Evolutionary conservation across 192 early-diverging fungal species (phyloP), one percentile per base, ranked within the genome.

Genomic region (Paraglomus occultum): DNA sequence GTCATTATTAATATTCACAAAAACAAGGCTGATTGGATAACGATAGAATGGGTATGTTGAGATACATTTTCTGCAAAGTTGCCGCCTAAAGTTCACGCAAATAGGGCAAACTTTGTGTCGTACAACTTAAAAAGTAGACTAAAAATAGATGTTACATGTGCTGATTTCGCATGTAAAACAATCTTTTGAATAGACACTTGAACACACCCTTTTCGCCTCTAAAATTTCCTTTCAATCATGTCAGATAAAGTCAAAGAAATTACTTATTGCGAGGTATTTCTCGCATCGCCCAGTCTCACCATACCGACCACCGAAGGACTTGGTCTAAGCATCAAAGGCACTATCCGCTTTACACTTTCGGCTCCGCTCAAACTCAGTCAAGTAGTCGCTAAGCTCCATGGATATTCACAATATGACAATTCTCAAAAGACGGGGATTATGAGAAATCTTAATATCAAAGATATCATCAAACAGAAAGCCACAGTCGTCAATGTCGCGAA

Each of bases 381-480:
- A 49, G 52, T 58, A 48, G 54, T 70, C 6, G n/a, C 59, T 49
- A 70, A 70, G 11, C 52, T 70, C 40, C 67, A 70, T 48, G 67
- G 67, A 58, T 70, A 40, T 59, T 58, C 67, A 31, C 67, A 70
- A 59, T 59, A 48, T 57, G 40, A 70, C 59, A 57, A 70, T 38
- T 70, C 67, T 17, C 67, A 70, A 59, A 70, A 70, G 59, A 4
- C 55, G 22, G 17, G 54, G 9, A 57, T 57, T 18, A 70, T 57
- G 50, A 42, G 67, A 17, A 70, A 70, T 48, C 20, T 70, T 20
- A 59, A 31, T 0, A 54, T 49, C 1, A 70, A 70, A 70, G 67
- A 70, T 70, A 59, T 70, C 31, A 48, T 59, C 18, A 70, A 70
- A 59, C 67, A 70, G 49, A 70, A 70, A 70, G 44, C 49, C 46